phyloP scores from a whole-genome alignment of 1,284 basidiomycete genomes.

The Abortiporus biennis region DNA sequence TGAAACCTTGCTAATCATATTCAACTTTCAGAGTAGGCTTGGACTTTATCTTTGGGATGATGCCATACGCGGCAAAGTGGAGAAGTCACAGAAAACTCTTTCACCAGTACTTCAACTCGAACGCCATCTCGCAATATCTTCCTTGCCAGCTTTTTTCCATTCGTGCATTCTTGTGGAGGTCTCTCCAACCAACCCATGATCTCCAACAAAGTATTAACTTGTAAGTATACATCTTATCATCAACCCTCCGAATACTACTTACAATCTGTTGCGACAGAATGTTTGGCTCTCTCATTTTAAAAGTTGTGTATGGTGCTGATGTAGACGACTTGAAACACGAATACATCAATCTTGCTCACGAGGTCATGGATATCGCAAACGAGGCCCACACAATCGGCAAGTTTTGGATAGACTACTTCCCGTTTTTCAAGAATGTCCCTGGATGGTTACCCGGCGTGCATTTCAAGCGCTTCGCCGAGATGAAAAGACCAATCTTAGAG shows the following conservation, averaged over 20 bases:
- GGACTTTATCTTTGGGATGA: conserved; percentile 4
- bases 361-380: not conserved
- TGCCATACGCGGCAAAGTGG: conserved; percentile 5
- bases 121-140: not conserved
- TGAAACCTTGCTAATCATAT: not conserved
- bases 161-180: conserved; percentile 1
- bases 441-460: conserved; percentile 14
- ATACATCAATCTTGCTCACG: not conserved
- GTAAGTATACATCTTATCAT: not conserved
- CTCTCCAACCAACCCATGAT: not conserved
- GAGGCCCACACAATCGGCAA: conserved; percentile 1
- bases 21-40: conserved; percentile 1
- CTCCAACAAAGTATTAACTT: not conserved
- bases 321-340: conserved; percentile 5
- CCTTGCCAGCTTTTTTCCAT: not conserved
- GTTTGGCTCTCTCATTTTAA: conserved; percentile 3
- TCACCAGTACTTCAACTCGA: conserved; percentile 6
- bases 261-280: not conserved
- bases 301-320: conserved; percentile 6
- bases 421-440: conserved; percentile 11
- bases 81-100: conserved; percentile 1
- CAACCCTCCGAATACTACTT: not conserved
- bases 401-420: conserved; percentile 14
- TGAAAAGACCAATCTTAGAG: conserved; percentile 7
- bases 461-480: conserved; percentile 9